phyloP scores from a whole-genome alignment of 2,329 filamentous ascomycete species.

The Neofusicoccum umdonicola region DNA sequence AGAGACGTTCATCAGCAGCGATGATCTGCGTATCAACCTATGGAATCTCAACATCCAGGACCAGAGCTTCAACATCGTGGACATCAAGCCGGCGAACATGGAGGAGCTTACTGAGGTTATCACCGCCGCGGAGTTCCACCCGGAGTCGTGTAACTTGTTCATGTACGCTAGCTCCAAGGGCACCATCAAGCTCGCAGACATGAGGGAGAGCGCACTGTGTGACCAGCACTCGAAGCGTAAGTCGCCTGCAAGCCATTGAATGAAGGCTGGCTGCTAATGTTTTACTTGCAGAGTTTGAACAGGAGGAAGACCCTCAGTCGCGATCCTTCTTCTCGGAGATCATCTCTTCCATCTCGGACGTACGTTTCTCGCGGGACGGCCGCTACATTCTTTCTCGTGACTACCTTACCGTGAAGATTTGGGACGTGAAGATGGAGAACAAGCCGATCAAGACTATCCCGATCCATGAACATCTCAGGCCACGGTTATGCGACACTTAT shows the following conservation, averaged over 20 bases:
- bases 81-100: conserved; percentile 99
- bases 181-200: conserved; percentile 97
- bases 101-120: conserved; percentile 99
- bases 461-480: conserved; percentile 94
- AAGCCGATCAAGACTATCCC: conserved; percentile 98
- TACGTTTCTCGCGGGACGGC: conserved; percentile 94
- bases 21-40: conserved; percentile 94
- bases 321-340: conserved; percentile 99
- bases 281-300: conserved; percentile 76
- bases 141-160: conserved; percentile 97
- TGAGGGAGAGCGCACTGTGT: conserved; percentile 94
- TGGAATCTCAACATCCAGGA: conserved; percentile 99
- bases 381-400: conserved; percentile 96
- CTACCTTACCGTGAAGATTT: conserved; percentile 98
- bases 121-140: conserved; percentile 96
- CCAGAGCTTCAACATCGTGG: conserved; percentile 99
- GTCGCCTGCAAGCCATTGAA: conserved; percentile 33
- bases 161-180: conserved; percentile 99
- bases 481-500: conserved; percentile 93
- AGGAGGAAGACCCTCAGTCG: conserved; percentile 96
- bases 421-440: conserved; percentile 99
- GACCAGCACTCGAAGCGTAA: conserved; percentile 93
- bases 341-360: conserved; percentile 98
- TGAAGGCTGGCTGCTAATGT: conserved; percentile 18
- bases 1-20: conserved; percentile 98